A percentile compares a stretch with the other conserved stretches of the same genome.
Evolutionary conservation across 352 stramenopile species (phyloP).

Genomic region (Phytophthora crassamura): DNA sequence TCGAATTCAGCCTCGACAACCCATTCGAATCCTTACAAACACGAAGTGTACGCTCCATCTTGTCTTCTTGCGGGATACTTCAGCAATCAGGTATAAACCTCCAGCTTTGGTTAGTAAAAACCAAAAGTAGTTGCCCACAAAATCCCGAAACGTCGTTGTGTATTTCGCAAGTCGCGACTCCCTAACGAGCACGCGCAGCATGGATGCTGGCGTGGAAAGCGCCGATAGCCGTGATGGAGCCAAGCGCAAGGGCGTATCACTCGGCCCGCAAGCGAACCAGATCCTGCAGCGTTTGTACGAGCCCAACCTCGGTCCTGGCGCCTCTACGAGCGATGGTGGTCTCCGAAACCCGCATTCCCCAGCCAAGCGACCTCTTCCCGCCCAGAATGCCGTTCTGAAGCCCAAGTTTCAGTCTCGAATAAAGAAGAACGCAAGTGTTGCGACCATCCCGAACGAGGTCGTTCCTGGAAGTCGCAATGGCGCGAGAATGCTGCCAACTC

Average conservation of each 20-base stretch:
- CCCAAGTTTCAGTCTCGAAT: constrained; percentile 50
- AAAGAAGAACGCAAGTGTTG: constrained; percentile 59
- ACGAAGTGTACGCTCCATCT: too few relatives aligned
- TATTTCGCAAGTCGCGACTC: too few relatives aligned
- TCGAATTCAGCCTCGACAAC: too few relatives aligned
- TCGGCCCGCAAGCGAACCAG: constrained; percentile 60
- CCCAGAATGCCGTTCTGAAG: constrained; percentile 38
- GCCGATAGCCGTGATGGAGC: constrained; percentile 54
- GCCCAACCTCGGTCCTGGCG: constrained; percentile 54
- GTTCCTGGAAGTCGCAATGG: not conserved
- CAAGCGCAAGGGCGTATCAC: constrained; percentile 51
- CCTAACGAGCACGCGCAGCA: not conserved
- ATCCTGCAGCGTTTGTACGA: constrained; percentile 78
- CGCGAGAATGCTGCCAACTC: not conserved
- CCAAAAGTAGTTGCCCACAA: not conserved
- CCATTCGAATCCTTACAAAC: too few relatives aligned
- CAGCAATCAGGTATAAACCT: too few relatives aligned
- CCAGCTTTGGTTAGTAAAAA: not conserved
- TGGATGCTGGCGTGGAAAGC: constrained; percentile 5
- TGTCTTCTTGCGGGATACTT: too few relatives aligned
- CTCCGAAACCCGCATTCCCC: constrained; percentile 6
- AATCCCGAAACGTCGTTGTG: too few relatives aligned
- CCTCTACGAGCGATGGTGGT: not conserved
- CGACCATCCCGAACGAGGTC: constrained; percentile 27
- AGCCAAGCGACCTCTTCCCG: constrained; percentile 4